These are phyloP conservation scores for Kodamaea neixiangensis DNA, from an alignment of 805 yeast genomes.

Conservation along the genomic window DNA sequence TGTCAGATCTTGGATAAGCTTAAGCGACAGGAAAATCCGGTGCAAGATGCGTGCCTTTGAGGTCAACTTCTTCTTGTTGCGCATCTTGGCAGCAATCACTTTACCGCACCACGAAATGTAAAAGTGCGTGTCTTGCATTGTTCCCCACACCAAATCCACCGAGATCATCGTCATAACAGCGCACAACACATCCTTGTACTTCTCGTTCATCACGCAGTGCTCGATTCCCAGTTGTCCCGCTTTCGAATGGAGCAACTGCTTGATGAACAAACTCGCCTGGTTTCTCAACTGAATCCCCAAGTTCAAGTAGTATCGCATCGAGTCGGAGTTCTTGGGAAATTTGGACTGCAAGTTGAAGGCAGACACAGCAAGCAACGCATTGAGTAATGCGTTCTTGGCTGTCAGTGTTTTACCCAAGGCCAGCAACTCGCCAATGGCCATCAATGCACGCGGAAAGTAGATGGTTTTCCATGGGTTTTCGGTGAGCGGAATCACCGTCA, in stretches of 20 bases:
- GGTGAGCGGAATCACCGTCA: conserved; percentile 70
- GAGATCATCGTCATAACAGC: conserved; percentile 86
- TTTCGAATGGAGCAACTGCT: conserved; percentile 47
- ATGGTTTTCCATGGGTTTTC: conserved; percentile 87
- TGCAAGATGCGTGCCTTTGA: conserved; percentile 78
- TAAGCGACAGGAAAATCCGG: conserved; percentile 73
- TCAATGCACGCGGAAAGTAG: conserved; percentile 80
- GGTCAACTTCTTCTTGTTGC: conserved; percentile 60
- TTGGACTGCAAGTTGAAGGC: conserved; percentile 80
- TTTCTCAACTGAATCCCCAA: conserved; percentile 73
- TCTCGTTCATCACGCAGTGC: conserved; percentile 52
- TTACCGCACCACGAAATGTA: conserved; percentile 77
- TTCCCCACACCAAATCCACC: conserved; percentile 88
- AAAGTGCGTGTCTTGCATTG: conserved; percentile 80
- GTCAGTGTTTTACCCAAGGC: conserved; percentile 72
- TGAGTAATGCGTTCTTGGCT: conserved; percentile 74
- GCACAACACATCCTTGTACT: conserved; percentile 80
- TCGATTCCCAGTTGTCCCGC: conserved; percentile 40
- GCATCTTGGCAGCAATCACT: conserved; percentile 70
- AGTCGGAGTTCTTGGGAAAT: conserved; percentile 62
- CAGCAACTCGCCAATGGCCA: conserved; percentile 79
- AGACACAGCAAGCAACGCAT: conserved; percentile 77
- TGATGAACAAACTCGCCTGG: conserved; percentile 71
- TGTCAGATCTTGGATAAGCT: conserved; percentile 77
- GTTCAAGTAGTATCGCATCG: conserved; percentile 68